Percentiles rank a stretch among this genome's conserved stretches.
Evolutionary conservation across 1,284 basidiomycete genomes (phyloP).

Genomic region (Testicularia cyperi): DNA sequence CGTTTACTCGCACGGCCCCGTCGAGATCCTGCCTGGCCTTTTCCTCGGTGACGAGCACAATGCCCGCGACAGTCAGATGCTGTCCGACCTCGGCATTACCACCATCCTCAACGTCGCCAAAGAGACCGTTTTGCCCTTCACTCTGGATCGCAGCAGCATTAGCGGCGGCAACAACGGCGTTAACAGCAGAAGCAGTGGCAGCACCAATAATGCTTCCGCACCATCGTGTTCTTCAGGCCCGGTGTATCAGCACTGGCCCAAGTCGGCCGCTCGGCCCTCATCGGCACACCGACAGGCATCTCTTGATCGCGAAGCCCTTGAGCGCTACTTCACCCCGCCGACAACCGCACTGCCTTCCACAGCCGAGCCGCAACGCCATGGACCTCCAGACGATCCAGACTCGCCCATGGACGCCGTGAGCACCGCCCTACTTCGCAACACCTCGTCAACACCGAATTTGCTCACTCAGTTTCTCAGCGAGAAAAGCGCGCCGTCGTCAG

Average conservation of each 20-base stretch:
- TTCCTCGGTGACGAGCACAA: conserved; percentile 95
- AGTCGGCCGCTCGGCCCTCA: too few relatives aligned
- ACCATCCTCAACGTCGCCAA: conserved; percentile 92
- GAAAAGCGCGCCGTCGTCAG: too few relatives aligned
- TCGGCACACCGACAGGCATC: too few relatives aligned
- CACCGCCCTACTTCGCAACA: conserved; percentile 37
- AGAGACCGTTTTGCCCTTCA: conserved; percentile 51
- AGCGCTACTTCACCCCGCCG: conserved; percentile 24
- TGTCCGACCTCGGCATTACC: conserved; percentile 74
- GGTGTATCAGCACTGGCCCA: too few relatives aligned
- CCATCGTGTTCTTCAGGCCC: too few relatives aligned
- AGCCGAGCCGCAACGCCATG: neutral
- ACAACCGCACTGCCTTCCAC: conserved; percentile 13
- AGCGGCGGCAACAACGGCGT: too few relatives aligned
- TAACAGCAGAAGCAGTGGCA: too few relatives aligned
- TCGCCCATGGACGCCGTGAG: conserved; percentile 23
- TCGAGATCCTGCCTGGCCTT: conserved; percentile 83
- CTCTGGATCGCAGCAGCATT: conserved; percentile 5
- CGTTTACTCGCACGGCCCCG: conserved; percentile 77
- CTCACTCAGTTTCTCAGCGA: conserved; percentile 24
- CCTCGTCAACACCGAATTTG: conserved; percentile 50
- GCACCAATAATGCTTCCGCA: too few relatives aligned
- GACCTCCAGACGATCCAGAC: conserved; percentile 1
- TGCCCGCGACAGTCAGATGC: conserved; percentile 73
- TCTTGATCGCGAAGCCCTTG: neutral